These are phyloP conservation scores for Jaltomata sinuosa DNA, from an alignment of 257 asterid genomes.

Conservation along the genomic window DNA sequence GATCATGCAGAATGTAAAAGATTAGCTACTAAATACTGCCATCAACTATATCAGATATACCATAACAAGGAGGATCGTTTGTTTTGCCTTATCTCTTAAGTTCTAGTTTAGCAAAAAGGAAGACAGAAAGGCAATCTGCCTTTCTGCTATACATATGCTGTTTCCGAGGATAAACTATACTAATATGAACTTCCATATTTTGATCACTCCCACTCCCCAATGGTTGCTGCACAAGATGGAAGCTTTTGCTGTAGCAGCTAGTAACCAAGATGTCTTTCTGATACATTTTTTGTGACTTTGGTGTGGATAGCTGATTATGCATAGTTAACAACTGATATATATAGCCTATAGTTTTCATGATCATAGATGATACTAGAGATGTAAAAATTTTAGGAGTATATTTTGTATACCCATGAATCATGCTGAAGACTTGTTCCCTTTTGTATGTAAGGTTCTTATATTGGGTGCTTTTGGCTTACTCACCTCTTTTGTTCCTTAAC, in stretches of 20 bases:
- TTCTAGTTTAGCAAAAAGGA: not conserved
- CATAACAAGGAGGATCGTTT: not conserved
- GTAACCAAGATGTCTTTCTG: not conserved
- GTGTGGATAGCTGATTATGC: not conserved
- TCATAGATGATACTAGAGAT: not conserved
- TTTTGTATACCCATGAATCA: not conserved
- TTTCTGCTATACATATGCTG: not conserved
- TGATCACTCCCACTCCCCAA: not conserved
- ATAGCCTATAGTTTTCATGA: not conserved
- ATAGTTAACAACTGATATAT: not conserved
- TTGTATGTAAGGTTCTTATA: not conserved
- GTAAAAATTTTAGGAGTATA: not conserved
- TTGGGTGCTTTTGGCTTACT: not conserved
- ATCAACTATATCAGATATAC: slow-evolving; percentile 4
- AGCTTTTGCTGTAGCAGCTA: not conserved
- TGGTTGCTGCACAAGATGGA: not conserved
- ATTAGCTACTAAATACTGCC: not conserved
- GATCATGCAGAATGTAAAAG: slow-evolving; percentile 3
- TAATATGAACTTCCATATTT: not conserved
- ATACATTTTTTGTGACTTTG: not conserved
- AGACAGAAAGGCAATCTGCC: not conserved
- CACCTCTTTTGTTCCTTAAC: not conserved
- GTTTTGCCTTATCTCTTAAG: not conserved
- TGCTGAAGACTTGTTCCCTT: not conserved
- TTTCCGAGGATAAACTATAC: not conserved